Evolutionary conservation across 257 asterid species (phyloP).

Genomic region (Knoxia roxburghii): DNA sequence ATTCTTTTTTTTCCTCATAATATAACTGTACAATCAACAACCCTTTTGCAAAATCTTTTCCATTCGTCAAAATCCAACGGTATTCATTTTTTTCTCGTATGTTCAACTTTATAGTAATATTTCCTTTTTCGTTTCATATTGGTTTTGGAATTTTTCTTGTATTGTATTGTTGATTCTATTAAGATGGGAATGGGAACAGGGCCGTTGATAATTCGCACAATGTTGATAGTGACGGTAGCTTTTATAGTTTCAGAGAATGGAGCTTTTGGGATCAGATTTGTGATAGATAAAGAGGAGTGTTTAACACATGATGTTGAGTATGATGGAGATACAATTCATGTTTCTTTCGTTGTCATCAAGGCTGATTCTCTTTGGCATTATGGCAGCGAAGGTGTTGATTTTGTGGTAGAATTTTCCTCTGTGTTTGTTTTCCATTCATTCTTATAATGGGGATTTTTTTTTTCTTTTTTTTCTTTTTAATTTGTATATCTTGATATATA

Average conservation of each 20-base stretch:
- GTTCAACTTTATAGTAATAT: too few relatives aligned
- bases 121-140: too few relatives aligned
- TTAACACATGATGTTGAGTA: slow-evolving; percentile 80
- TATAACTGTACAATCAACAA: too few relatives aligned
- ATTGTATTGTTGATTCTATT: too few relatives aligned
- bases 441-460: too few relatives aligned
- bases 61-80: too few relatives aligned
- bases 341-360: slow-evolving; percentile 86
- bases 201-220: slow-evolving; percentile 12
- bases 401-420: slow-evolving; percentile 60
- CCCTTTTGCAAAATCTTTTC: too few relatives aligned
- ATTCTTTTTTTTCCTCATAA: too few relatives aligned
- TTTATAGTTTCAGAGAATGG: slow-evolving; percentile 35
- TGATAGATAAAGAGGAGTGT: slow-evolving; percentile 81
- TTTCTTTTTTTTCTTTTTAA: too few relatives aligned
- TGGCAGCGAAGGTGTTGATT: slow-evolving; percentile 81
- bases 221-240: slow-evolving; percentile 16
- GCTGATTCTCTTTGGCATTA: slow-evolving; percentile 77
- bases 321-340: slow-evolving; percentile 65
- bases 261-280: slow-evolving; percentile 67
- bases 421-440: background rate
- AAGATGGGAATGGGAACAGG: slow-evolving; percentile 8
- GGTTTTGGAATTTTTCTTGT: too few relatives aligned
- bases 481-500: too few relatives aligned
- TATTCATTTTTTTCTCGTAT: too few relatives aligned